Percentiles rank a stretch among this genome's conserved stretches.
phyloP scores from a whole-genome alignment of 768 basidiomycete species.

The Rubroboletus pulcherrimus region DNA sequence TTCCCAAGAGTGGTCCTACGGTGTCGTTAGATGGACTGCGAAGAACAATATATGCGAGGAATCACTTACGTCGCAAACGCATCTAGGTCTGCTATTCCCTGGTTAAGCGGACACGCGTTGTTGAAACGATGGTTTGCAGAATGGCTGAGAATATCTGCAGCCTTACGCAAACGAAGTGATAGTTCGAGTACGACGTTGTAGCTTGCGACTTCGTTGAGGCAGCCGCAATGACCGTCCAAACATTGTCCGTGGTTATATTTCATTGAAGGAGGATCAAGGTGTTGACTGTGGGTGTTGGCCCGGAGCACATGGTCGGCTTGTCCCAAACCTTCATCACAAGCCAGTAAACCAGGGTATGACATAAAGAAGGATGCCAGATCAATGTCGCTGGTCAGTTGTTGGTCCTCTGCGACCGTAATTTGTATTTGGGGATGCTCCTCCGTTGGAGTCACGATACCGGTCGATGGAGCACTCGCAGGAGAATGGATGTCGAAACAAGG shows the following conservation, averaged over 20 bases:
- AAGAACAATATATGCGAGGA: background rate
- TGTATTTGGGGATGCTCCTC: constrained; percentile 39
- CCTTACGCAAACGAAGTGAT: constrained; percentile 59
- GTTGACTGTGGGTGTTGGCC: background rate
- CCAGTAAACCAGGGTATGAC: constrained; percentile 27
- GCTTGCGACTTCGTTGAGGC: constrained; percentile 49
- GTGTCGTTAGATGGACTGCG: constrained; percentile 8
- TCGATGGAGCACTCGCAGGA: constrained; percentile 29
- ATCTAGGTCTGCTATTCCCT: constrained; percentile 50
- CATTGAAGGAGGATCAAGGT: constrained; percentile 5
- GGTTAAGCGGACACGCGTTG: constrained; percentile 36
- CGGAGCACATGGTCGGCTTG: constrained; percentile 6
- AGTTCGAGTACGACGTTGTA: constrained; percentile 63
- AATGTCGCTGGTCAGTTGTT: constrained; percentile 34
- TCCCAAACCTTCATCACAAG: constrained; percentile 12
- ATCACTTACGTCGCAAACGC: constrained; percentile 47
- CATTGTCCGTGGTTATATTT: constrained; percentile 13
- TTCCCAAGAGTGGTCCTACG: constrained; percentile 42
- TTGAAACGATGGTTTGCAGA: constrained; percentile 38
- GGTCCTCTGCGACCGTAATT: constrained; percentile 22
- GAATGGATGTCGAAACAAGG: constrained; percentile 21
- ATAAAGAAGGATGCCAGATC: constrained; percentile 43
- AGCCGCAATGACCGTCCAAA: constrained; percentile 48
- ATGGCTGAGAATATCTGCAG: constrained; percentile 51
- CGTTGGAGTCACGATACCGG: constrained; percentile 42